phyloP scores from a whole-genome alignment of 73 alveolate species.

The Effrenium voratum region DNA sequence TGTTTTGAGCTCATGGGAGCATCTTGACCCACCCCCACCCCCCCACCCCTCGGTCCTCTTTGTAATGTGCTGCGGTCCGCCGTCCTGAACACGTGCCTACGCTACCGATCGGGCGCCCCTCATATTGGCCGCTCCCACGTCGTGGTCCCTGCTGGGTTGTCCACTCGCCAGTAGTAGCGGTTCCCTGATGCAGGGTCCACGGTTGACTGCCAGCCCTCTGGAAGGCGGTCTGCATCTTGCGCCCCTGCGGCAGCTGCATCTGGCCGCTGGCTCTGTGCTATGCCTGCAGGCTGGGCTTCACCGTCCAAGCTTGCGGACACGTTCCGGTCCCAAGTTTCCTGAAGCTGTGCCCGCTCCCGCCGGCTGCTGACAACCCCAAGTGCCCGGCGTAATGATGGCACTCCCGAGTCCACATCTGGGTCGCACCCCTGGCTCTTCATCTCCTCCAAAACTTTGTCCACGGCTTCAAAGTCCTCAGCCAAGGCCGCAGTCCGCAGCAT shows the following conservation, averaged over 20 bases:
- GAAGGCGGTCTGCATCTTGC: neutral
- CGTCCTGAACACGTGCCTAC: too few species aligned
- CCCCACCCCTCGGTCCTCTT: too few species aligned
- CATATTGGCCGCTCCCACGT: slow-evolving; percentile 40
- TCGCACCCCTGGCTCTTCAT: neutral
- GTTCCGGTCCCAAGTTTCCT: neutral
- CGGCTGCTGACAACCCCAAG: neutral
- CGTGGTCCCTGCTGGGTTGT: neutral
- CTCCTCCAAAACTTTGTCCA: neutral
- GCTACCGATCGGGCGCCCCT: too few species aligned
- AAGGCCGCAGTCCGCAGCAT: neutral
- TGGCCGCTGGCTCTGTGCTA: neutral
- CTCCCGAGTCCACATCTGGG: slow-evolving; percentile 24
- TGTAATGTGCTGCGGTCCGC: too few species aligned
- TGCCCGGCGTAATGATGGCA: neutral
- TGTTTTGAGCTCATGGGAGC: too few species aligned
- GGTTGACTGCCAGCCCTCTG: slow-evolving; percentile 15
- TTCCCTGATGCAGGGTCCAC: neutral
- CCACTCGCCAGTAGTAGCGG: slow-evolving; percentile 4
- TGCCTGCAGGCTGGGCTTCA: too few species aligned
- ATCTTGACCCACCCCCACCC: too few species aligned
- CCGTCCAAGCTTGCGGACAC: neutral
- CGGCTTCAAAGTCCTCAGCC: neutral
- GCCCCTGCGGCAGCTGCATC: neutral
- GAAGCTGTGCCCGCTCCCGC: neutral